phyloP scores from a whole-genome alignment of 805 yeast species.

The Hemisphaericaspora nanyangensis region DNA sequence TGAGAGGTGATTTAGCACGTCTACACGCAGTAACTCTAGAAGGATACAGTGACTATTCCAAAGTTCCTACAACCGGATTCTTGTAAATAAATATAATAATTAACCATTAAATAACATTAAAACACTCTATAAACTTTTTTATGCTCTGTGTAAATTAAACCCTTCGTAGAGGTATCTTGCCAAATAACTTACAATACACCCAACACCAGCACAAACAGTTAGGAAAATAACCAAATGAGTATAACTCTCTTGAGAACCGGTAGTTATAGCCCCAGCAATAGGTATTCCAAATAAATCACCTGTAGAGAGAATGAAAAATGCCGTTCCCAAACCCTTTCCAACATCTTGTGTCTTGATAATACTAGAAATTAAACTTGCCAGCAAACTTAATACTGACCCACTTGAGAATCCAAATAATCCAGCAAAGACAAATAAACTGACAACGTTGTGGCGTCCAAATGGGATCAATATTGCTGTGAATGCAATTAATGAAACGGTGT shows the following conservation, averaged over 20 bases:
- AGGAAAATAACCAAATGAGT: conserved; percentile 23
- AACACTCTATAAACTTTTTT: conserved; percentile 2
- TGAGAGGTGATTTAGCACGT: conserved; percentile 19
- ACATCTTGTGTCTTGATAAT: conserved; percentile 22
- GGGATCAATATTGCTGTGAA: conserved; percentile 22
- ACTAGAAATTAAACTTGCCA: conserved; percentile 25
- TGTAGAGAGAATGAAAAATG: conserved; percentile 21
- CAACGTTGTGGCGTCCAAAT: conserved; percentile 22
- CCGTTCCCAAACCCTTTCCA: conserved; percentile 25
- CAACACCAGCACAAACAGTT: conserved; percentile 16
- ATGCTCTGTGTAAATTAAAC: conserved; percentile 9
- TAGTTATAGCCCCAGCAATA: conserved; percentile 25
- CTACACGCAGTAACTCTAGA: conserved; percentile 28
- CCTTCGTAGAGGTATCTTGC: conserved; percentile 23
- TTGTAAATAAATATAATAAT: neutral
- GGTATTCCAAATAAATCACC: conserved; percentile 28
- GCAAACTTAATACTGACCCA: conserved; percentile 22
- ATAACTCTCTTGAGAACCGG: conserved; percentile 8
- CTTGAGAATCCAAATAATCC: conserved; percentile 25
- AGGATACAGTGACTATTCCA: conserved; percentile 24
- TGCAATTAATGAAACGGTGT: conserved; percentile 14
- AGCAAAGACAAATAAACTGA: conserved; percentile 21
- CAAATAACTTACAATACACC: conserved; percentile 17
- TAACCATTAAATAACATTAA: neutral
- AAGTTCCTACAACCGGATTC: neutral